Conservation (phyloP, 139 green algal genomes). For the Chlamydomonas urium region DNA sequence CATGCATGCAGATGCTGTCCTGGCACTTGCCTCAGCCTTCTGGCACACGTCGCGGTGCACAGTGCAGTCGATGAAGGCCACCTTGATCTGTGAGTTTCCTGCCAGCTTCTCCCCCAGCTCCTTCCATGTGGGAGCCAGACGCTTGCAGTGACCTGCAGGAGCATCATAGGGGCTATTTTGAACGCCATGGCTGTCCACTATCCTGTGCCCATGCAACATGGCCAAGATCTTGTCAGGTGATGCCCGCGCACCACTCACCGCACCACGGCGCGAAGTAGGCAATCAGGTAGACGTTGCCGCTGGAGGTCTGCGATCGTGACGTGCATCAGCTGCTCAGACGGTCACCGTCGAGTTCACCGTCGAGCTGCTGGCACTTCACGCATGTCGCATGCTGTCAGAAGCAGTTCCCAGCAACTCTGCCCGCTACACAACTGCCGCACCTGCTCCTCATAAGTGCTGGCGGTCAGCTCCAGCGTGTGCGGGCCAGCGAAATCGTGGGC, state of each 20-base stretch:
- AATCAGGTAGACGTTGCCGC: slow-evolving; percentile 44
- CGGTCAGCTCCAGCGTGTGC: slow-evolving; percentile 18
- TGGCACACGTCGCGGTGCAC: slow-evolving; percentile 48
- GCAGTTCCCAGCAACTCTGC: not conserved
- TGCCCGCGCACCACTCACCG: slow-evolving; percentile 14
- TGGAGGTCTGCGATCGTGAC: slow-evolving; percentile 20
- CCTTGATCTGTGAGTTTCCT: slow-evolving; percentile 30
- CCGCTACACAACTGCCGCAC: not conserved
- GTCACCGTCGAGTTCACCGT: not conserved
- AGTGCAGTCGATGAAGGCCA: slow-evolving; percentile 68
- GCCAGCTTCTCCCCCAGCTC: slow-evolving; percentile 45
- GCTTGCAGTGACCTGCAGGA: slow-evolving; percentile 68
- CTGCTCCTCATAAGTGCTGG: slow-evolving; percentile 25
- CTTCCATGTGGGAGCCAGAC: slow-evolving; percentile 51
- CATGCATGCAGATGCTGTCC: not conserved
- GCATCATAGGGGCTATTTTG: not conserved
- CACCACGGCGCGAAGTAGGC: slow-evolving; percentile 70
- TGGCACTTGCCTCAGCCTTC: slow-evolving; percentile 46
- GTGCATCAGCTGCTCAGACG: not conserved
- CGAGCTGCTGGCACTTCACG: not conserved
- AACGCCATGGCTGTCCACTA: not conserved
- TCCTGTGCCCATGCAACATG: not conserved
- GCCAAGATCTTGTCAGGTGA: not conserved
- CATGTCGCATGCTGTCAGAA: not conserved
- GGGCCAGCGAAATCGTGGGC: slow-evolving; percentile 23